These are phyloP conservation scores for Melocanna baccifera DNA, from an alignment of 176 grass and related monocot species.

Conservation along the genomic window DNA sequence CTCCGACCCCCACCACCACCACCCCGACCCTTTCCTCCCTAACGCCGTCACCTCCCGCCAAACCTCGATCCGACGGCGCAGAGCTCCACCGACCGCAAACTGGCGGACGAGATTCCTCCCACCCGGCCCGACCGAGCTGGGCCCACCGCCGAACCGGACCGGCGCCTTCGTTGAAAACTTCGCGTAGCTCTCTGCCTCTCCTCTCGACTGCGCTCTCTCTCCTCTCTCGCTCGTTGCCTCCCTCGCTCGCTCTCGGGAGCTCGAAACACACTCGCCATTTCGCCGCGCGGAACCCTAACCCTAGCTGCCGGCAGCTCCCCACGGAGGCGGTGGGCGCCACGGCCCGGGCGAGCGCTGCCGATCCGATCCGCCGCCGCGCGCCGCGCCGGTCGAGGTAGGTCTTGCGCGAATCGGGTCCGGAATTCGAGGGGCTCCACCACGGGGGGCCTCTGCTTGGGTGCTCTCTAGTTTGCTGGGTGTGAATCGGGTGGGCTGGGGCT, in stretches of 20 bases:
- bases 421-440: conserved; percentile 13
- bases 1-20: conserved; percentile 3
- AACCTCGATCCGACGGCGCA: background rate
- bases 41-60: conserved; percentile 32
- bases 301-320: conserved; percentile 11
- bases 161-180: conserved; percentile 65
- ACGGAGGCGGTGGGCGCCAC: conserved; percentile 10
- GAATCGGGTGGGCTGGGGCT: conserved; percentile 36
- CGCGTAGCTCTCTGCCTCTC: conserved; percentile 10
- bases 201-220: conserved; percentile 9
- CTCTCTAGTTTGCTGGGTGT: background rate
- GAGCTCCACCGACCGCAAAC: background rate
- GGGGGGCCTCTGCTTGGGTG: background rate
- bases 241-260: conserved; percentile 41
- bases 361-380: conserved; percentile 32
- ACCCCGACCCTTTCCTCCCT: background rate
- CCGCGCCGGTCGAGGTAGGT: conserved; percentile 53
- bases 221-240: conserved; percentile 2
- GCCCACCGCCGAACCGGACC: background rate
- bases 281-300: conserved; percentile 43
- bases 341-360: background rate
- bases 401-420: conserved; percentile 37
- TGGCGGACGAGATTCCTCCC: conserved; percentile 3
- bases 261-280: conserved; percentile 43
- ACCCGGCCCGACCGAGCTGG: background rate